Conservation (phyloP, 352 stramenopile species). For the Phytophthora kernoviae region DNA sequence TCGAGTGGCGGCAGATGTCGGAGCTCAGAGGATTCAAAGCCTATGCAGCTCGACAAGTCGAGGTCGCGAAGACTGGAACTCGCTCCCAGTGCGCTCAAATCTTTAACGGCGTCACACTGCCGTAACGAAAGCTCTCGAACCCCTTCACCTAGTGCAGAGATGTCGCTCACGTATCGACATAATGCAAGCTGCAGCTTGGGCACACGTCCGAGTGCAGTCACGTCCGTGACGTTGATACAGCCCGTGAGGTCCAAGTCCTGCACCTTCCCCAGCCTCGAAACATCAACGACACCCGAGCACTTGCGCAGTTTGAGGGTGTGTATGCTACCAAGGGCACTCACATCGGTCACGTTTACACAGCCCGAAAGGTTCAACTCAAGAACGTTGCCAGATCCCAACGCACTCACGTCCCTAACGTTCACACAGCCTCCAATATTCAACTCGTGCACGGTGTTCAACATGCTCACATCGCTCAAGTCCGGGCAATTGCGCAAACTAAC, state of each 20-base stretch:
- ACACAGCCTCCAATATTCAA: slow-evolving; percentile 66
- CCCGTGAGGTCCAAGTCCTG: slow-evolving; percentile 62
- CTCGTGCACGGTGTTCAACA: slow-evolving; percentile 50
- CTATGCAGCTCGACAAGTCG: slow-evolving; percentile 60
- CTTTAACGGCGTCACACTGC: slow-evolving; percentile 49
- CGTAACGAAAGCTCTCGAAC: slow-evolving; percentile 53
- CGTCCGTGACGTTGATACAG: slow-evolving; percentile 57
- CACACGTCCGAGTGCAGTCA: slow-evolving; percentile 51
- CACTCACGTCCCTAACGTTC: slow-evolving; percentile 48
- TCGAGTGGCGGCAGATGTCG: slow-evolving; percentile 40
- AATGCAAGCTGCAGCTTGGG: slow-evolving; percentile 59
- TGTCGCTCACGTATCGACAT: slow-evolving; percentile 54
- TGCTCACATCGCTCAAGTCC: slow-evolving; percentile 47
- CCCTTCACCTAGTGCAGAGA: slow-evolving; percentile 42
- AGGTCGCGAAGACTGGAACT: slow-evolving; percentile 46
- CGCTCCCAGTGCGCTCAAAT: slow-evolving; percentile 47
- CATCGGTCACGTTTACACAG: slow-evolving; percentile 67
- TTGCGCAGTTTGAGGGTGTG: slow-evolving; percentile 61
- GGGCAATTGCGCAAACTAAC: slow-evolving; percentile 71
- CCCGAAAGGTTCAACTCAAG: slow-evolving; percentile 54
- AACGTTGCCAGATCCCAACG: slow-evolving; percentile 36
- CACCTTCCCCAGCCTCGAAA: slow-evolving; percentile 42
- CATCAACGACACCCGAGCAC: slow-evolving; percentile 45
- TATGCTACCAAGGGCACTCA: slow-evolving; percentile 46
- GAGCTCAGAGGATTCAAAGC: slow-evolving; percentile 40